Evolutionary conservation across 345 rosid species (phyloP).

Genomic region (Hibiscus mutabilis): DNA sequence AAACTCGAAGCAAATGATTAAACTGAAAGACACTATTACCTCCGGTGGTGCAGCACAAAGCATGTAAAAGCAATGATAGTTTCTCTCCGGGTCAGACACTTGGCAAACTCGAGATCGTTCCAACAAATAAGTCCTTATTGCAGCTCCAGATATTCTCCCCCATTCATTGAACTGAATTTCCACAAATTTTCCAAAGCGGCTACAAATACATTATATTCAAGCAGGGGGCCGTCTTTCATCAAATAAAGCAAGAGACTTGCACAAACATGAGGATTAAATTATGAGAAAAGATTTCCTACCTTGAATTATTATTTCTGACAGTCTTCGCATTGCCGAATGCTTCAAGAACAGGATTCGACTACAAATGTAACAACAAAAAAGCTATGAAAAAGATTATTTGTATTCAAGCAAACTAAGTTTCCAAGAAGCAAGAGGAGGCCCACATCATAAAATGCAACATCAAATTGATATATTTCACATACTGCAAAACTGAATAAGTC

Average conservation of each 20-base stretch:
- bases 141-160: slow-evolving; percentile 97
- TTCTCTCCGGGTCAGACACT: slow-evolving; percentile 97
- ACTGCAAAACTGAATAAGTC: slow-evolving; percentile 5
- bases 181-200: slow-evolving; percentile 99
- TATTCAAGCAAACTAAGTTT: not conserved
- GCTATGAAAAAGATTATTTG: not conserved
- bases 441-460: not conserved
- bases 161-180: slow-evolving; percentile 80
- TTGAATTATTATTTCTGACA: slow-evolving; percentile 91
- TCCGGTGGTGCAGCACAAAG: slow-evolving; percentile 87
- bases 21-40: slow-evolving; percentile 32
- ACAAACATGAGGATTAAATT: slow-evolving; percentile 8
- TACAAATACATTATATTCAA: slow-evolving; percentile 28
- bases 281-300: slow-evolving; percentile 36
- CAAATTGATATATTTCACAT: slow-evolving; percentile 8
- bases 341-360: slow-evolving; percentile 99
- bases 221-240: slow-evolving; percentile 5
- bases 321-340: slow-evolving; percentile 99
- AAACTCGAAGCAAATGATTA: not conserved
- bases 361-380: slow-evolving; percentile 8
- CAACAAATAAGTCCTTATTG: slow-evolving; percentile 86
- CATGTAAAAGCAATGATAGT: slow-evolving; percentile 98
- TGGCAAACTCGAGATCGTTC: slow-evolving; percentile 99
- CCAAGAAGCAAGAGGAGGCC: not conserved
- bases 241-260: slow-evolving; percentile 13